phyloP scores from a whole-genome alignment of 306 rosid genomes.

The Elaeagnus macrophylla region DNA sequence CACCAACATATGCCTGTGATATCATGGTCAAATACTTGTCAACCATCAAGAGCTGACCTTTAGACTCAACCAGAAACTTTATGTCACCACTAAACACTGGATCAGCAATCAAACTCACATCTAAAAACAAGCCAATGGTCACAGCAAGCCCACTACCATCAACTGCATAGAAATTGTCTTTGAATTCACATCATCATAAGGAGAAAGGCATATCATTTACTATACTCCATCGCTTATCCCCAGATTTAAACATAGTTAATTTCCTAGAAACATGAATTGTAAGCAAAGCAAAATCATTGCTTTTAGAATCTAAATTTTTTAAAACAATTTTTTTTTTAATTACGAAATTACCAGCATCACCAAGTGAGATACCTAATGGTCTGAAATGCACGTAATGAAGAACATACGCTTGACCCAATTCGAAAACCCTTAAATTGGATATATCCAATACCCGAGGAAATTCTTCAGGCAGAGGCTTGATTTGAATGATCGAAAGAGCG shows the following conservation, averaged over 20 bases:
- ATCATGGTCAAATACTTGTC: slow-evolving; percentile 40
- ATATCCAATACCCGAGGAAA: slow-evolving; percentile 35
- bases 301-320: slow-evolving; percentile 19
- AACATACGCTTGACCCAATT: slow-evolving; percentile 50
- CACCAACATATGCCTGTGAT: slow-evolving; percentile 4
- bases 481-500: slow-evolving; percentile 35
- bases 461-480: slow-evolving; percentile 18
- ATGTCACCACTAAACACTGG: slow-evolving; percentile 85
- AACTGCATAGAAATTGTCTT: slow-evolving; percentile 43
- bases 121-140: slow-evolving; percentile 24
- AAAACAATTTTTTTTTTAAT: slow-evolving; percentile 65
- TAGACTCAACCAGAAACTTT: slow-evolving; percentile 61
- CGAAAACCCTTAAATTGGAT: slow-evolving; percentile 17
- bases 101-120: slow-evolving; percentile 34
- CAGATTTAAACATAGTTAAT: slow-evolving; percentile 45
- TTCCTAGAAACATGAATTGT: slow-evolving; percentile 79
- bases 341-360: slow-evolving; percentile 36
- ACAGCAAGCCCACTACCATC: slow-evolving; percentile 60
- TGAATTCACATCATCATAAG: slow-evolving; percentile 65
- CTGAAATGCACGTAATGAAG: slow-evolving; percentile 21
- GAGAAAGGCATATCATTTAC: slow-evolving; percentile 49
- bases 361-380: slow-evolving; percentile 16
- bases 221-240: slow-evolving; percentile 48
- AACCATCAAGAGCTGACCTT: slow-evolving; percentile 55
- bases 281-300: slow-evolving; percentile 32